These are phyloP conservation scores for Aristolochia contorta DNA, from an alignment of 164 flowering plant species.

Conservation along the genomic window DNA sequence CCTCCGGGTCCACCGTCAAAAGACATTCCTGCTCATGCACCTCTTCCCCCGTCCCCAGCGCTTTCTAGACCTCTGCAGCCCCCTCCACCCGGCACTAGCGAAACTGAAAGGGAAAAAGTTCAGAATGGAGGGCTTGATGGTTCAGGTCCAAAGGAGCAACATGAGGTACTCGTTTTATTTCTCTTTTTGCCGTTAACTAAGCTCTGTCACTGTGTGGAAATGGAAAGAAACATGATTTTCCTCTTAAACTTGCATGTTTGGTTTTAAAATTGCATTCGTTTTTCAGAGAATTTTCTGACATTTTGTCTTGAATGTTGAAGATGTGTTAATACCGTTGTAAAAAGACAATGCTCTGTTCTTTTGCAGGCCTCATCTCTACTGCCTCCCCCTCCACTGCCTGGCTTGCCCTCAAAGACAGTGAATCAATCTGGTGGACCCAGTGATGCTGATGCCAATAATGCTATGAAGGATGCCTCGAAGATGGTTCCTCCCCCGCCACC, in stretches of 20 bases:
- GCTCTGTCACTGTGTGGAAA: too few species aligned
- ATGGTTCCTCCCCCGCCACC: constrained; percentile 76
- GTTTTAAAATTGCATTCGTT: too few species aligned
- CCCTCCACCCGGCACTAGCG: constrained; percentile 62
- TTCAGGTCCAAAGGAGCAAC: constrained; percentile 20
- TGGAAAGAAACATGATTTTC: too few species aligned
- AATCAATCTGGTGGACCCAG: constrained; percentile 32
- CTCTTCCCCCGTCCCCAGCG: constrained; percentile 37
- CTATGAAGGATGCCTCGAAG: constrained; percentile 32
- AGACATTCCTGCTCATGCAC: constrained; percentile 34
- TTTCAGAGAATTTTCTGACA: too few species aligned
- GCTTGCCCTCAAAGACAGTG: constrained; percentile 32
- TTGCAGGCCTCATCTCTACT: constrained; percentile 37
- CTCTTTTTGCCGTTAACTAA: not conserved
- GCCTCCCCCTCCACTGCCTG: constrained; percentile 74
- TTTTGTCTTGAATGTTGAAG: too few species aligned
- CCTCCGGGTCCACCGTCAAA: constrained; percentile 74
- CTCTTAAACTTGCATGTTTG: too few species aligned
- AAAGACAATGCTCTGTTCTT: not conserved
- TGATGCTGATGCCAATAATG: constrained; percentile 30
- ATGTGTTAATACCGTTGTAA: not conserved
- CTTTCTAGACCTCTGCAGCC: constrained; percentile 57
- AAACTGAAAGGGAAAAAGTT: constrained; percentile 30
- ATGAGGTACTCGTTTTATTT: constrained; percentile 28
- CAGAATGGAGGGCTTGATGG: constrained; percentile 31